Percentiles rank a stretch among this genome's conserved stretches.
phyloP scores from a whole-genome alignment of 129 eudicot species.

The Escallonia herrerae region DNA sequence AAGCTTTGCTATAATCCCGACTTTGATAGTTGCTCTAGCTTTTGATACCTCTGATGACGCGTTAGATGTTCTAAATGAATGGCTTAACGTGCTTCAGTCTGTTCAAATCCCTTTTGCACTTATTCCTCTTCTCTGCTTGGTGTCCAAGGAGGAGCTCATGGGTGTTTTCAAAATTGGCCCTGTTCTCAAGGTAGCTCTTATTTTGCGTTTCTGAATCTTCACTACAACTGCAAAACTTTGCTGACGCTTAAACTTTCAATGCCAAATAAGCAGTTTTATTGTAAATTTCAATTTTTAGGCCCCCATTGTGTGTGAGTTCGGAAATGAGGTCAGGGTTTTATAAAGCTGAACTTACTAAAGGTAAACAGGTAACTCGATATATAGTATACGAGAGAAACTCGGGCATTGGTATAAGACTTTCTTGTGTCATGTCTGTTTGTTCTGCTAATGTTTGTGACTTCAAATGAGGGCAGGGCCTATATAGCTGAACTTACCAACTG shows the following conservation, averaged over 20 bases:
- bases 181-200: constrained; percentile 54
- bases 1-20: constrained; percentile 85
- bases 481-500: neutral
- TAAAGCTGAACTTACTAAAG: too few species aligned
- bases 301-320: neutral
- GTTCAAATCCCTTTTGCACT: constrained; percentile 90
- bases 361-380: too few species aligned
- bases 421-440: too few species aligned
- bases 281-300: too few species aligned
- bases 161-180: constrained; percentile 77
- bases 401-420: too few species aligned
- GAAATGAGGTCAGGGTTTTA: too few species aligned
- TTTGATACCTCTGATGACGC: constrained; percentile 72
- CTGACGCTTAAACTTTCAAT: too few species aligned
- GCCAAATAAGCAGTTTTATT: neutral
- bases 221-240: too few species aligned
- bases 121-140: constrained; percentile 82
- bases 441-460: too few species aligned
- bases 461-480: too few species aligned
- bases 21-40: constrained; percentile 70
- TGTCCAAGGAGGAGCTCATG: constrained; percentile 83
- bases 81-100: constrained; percentile 91
- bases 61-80: constrained; percentile 76
- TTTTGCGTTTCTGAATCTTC: too few species aligned
- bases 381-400: too few species aligned